Percentiles rank a stretch among this genome's conserved stretches.
Evolutionary conservation across 257 asterid species (phyloP).

Genomic region (Fraxinus anomala): DNA sequence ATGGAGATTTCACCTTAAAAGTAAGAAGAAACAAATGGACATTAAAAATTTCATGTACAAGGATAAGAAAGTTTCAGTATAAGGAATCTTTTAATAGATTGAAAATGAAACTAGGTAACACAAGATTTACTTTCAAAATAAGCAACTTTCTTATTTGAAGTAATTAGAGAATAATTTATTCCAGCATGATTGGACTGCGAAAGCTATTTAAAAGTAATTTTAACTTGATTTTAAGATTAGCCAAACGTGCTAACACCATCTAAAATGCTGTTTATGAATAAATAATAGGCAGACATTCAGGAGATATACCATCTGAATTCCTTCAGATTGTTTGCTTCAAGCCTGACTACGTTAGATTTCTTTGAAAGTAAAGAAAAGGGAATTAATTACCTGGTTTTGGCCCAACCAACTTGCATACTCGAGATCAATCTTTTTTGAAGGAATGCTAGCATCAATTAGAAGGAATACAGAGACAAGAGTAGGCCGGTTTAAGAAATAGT

Average conservation of each 20-base stretch:
- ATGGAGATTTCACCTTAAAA: not conserved
- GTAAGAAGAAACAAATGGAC: not conserved
- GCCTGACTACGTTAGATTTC: not conserved
- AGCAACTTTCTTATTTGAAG: not conserved
- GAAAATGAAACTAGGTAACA: not conserved
- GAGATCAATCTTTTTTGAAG: slow-evolving; percentile 82
- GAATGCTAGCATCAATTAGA: slow-evolving; percentile 93
- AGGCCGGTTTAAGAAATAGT: slow-evolving; percentile 83
- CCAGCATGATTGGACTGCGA: not conserved
- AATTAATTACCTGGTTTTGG: slow-evolving; percentile 62
- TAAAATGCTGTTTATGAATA: not conserved
- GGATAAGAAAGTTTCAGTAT: no score
- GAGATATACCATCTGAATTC: not conserved
- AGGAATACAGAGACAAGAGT: slow-evolving; percentile 94
- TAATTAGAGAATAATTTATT: no score
- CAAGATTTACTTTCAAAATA: not conserved
- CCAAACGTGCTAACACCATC: not conserved
- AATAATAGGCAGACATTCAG: not conserved
- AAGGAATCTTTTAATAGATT: not conserved
- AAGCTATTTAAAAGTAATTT: not conserved
- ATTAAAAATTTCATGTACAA: not conserved
- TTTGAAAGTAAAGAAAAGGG: slow-evolving; percentile 4
- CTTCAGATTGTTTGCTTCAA: not conserved
- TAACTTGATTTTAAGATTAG: not conserved
- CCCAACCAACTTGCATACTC: slow-evolving; percentile 97